phyloP scores from a whole-genome alignment of 768 basidiomycete species.

The Mycena vulgaris region DNA sequence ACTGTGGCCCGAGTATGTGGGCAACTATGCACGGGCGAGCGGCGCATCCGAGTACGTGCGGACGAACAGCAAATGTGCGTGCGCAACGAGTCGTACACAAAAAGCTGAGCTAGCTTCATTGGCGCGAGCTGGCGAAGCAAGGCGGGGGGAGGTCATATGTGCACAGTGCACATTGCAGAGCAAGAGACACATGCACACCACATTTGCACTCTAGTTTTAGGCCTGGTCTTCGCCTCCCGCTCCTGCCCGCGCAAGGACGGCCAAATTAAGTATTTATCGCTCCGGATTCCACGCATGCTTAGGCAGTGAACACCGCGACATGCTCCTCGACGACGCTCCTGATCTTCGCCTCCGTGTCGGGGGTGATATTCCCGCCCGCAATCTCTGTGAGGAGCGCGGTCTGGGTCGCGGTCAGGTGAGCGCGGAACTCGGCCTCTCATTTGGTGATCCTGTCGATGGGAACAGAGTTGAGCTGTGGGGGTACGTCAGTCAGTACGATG shows the following conservation, averaged over 20 bases:
- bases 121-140: no score
- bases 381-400: conserved; percentile 87
- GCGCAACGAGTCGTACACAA: no score
- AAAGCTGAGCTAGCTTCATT: no score
- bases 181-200: no score
- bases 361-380: conserved; percentile 84
- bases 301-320: conserved; percentile 83
- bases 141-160: no score
- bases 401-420: conserved; percentile 85
- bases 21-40: no score
- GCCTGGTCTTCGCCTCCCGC: neutral
- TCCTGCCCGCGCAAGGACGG: no score
- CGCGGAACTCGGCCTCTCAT: conserved; percentile 95
- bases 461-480: conserved; percentile 87
- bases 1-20: no score
- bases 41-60: no score
- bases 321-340: conserved; percentile 96
- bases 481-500: neutral
- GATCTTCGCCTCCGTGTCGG: conserved; percentile 93
- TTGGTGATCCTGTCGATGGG: conserved; percentile 94
- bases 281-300: conserved; percentile 39
- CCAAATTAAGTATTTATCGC: no score
- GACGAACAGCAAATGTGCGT: no score
- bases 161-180: no score
- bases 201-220: neutral